These are phyloP conservation scores for Mycena rosella DNA, from an alignment of 768 basidiomycete species.

Conservation along the genomic window DNA sequence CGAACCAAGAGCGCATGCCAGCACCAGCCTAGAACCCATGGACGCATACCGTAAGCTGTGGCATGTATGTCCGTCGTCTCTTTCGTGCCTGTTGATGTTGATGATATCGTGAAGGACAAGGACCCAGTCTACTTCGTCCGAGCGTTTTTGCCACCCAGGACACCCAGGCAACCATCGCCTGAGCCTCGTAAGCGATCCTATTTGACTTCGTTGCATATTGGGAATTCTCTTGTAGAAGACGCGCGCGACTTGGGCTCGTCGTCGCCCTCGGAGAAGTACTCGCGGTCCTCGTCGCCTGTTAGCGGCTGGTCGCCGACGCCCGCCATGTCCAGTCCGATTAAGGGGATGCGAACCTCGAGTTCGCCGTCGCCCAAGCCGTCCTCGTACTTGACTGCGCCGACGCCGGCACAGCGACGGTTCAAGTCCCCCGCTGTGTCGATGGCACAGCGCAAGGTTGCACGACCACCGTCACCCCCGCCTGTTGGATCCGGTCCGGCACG, in stretches of 20 bases:
- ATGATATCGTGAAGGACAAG: conserved; percentile 5
- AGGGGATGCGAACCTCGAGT: not conserved
- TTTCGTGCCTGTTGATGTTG: not conserved
- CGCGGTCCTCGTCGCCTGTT: conserved; percentile 21
- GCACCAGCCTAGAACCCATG: conserved; percentile 3
- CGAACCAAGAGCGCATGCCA: conserved; percentile 11
- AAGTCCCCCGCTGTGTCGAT: conserved; percentile 27
- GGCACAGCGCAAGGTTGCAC: conserved; percentile 60
- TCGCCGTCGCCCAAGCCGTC: conserved; percentile 23
- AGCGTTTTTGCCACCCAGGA: not conserved
- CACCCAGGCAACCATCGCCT: not conserved
- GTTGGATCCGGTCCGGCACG: conserved; percentile 51
- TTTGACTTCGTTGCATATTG: not conserved
- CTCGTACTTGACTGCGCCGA: conserved; percentile 46
- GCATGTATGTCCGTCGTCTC: conserved; percentile 11
- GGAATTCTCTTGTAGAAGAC: conserved; percentile 14
- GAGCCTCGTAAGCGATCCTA: conserved; percentile 10
- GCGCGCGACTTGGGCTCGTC: conserved; percentile 30
- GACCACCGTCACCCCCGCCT: conserved; percentile 50
- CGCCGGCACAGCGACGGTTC: conserved; percentile 48
- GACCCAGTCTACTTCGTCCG: conserved; percentile 5
- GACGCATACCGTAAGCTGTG: conserved; percentile 10
- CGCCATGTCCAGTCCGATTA: conserved; percentile 3
- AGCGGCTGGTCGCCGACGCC: conserved; percentile 25
- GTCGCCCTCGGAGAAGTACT: conserved; percentile 31